phyloP scores from a whole-genome alignment of 306 rosid species.

The Cotoneaster glaucophyllus region DNA sequence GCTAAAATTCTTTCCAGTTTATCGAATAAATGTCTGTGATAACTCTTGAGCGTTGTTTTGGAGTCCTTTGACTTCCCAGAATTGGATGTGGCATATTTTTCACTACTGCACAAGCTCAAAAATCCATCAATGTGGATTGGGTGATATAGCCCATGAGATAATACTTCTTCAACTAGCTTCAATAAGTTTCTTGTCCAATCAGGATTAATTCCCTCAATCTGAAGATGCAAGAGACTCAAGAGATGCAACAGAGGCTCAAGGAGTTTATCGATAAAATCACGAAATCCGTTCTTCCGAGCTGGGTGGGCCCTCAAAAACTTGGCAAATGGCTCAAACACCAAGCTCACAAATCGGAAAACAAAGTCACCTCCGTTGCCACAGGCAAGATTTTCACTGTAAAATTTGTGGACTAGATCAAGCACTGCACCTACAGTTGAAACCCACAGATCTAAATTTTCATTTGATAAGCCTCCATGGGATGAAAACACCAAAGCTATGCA shows the following conservation, averaged over 20 bases:
- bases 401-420: constrained; percentile 52
- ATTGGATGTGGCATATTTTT: constrained; percentile 39
- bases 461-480: constrained; percentile 64
- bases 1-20: constrained; percentile 42
- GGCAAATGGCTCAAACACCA: constrained; percentile 74
- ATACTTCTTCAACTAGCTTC: constrained; percentile 62
- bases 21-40: constrained; percentile 79
- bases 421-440: constrained; percentile 40
- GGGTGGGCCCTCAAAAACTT: constrained; percentile 62
- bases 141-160: constrained; percentile 72
- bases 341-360: constrained; percentile 44
- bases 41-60: constrained; percentile 51
- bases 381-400: constrained; percentile 36
- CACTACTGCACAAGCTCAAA: constrained; percentile 52
- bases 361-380: constrained; percentile 34
- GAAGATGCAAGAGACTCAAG: constrained; percentile 43
- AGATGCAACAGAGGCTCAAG: constrained; percentile 74
- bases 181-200: constrained; percentile 35
- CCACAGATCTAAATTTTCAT: constrained; percentile 72
- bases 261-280: constrained; percentile 60
- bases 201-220: constrained; percentile 30
- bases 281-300: constrained; percentile 62
- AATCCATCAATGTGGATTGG: constrained; percentile 68
- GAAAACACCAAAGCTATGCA: constrained; percentile 70
- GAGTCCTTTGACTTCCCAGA: constrained; percentile 38